These are phyloP conservation scores for Dictyostelium purpureum DNA, from an alignment of 78 protist genomes.

Conservation along the genomic window DNA sequence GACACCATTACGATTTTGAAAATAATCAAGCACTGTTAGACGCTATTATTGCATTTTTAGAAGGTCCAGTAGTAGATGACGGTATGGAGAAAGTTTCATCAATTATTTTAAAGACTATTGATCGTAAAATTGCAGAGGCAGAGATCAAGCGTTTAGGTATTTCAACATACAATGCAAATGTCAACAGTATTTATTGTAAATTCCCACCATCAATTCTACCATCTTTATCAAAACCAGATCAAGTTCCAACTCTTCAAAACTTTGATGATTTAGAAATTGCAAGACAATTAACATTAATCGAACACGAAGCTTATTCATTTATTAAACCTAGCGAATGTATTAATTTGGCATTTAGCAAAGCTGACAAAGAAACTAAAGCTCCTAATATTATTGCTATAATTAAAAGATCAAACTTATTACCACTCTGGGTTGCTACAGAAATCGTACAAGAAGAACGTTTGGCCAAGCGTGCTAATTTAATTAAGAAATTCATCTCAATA, in stretches of 20 bases:
- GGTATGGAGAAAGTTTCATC: slow-evolving; percentile 66
- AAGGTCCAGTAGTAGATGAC: slow-evolving; percentile 52
- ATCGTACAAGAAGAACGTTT: slow-evolving; percentile 58
- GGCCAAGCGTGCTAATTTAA: slow-evolving; percentile 50
- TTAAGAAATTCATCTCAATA: slow-evolving; percentile 56
- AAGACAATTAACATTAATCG: slow-evolving; percentile 55
- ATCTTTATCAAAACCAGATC: slow-evolving; percentile 25
- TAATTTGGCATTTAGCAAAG: slow-evolving; percentile 58
- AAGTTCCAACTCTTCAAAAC: slow-evolving; percentile 26
- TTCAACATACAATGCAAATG: neutral
- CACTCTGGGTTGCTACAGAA: slow-evolving; percentile 74
- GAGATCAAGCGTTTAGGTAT: neutral
- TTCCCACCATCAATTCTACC: slow-evolving; percentile 63
- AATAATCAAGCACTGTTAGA: slow-evolving; percentile 11
- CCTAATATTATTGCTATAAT: slow-evolving; percentile 33
- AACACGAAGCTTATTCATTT: slow-evolving; percentile 60
- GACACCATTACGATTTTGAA: slow-evolving; percentile 67
- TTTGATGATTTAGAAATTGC: slow-evolving; percentile 69
- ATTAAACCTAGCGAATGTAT: slow-evolving; percentile 62
- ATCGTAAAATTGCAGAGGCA: neutral
- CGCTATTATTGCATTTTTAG: slow-evolving; percentile 32
- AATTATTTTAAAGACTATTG: slow-evolving; percentile 35
- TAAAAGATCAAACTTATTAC: slow-evolving; percentile 45
- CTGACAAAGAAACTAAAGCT: slow-evolving; percentile 46
- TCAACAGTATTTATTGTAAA: neutral